Evolutionary conservation across 2,329 filamentous ascomycete genomes (phyloP), one percentile per base, ranked within the genome.

Genomic region (Aspergillus ibericus): DNA sequence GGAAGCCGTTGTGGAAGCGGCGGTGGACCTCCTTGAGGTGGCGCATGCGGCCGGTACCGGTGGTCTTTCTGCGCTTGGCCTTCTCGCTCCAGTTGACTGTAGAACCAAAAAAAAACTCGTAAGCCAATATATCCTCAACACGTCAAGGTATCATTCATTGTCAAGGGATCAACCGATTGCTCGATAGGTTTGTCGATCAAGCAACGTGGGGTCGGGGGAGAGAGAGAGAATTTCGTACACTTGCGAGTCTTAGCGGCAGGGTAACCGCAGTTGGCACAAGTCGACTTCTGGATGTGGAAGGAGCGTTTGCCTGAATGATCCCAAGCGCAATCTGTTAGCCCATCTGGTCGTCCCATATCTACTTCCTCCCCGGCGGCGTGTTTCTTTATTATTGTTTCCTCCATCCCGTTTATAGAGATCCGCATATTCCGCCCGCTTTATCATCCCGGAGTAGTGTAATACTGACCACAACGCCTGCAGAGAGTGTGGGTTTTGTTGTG

Each of bases 61-160:
- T 93, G 78, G 93, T 97, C 93, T 97, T 98, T 90, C 95, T 96
- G 82, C 95, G 87, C 92, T 98, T 98, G 75, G 93, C 93, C 91
- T 99, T 99, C 88, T 98, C 93, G 81, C 91, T 88, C 95, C 95
- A 99, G 91, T 99, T 97, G 89, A 89, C 93, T 98, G 78, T 78
- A 55, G 57, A 52, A 63, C 59, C 67, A 64, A 64, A n/a, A n/a
- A n/a, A n/a, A n/a, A n/a, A 57, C 56, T 60, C 67, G 66, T 74
- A 66, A 72, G 71, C 70, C 66, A 66, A 63, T 22, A 59, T 20
- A 55, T 51, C 38, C 51, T 47, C 12, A 47, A 29, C 22, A 47
- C 42, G 5, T 47, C 22, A 47, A 47, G 8, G n/a, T n/a, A n/a
- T n/a, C n/a, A 47, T 25, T 20, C 16, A 9, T 47, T 25, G 2